Conservation (phyloP, 2,329 filamentous ascomycete genomes). For the Hymenoscyphus fructigenus region DNA sequence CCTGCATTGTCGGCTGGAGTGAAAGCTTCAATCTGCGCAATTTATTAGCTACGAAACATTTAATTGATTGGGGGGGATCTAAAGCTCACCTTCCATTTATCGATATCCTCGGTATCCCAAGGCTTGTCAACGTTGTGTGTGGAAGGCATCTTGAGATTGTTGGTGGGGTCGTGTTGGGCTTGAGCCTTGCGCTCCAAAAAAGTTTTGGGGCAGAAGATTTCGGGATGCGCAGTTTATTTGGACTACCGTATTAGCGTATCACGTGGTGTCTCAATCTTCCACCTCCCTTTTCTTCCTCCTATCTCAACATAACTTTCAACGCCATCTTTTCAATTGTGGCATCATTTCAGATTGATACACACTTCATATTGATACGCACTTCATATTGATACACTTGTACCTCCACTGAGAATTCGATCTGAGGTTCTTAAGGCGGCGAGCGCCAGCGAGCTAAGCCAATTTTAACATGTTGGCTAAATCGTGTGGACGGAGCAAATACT, state of each 20-base stretch:
- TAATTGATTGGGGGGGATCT: neutral
- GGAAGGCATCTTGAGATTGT: constrained; percentile 65
- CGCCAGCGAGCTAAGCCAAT: no score
- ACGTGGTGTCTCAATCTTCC: neutral
- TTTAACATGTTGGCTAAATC: no score
- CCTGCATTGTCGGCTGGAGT: constrained; percentile 80
- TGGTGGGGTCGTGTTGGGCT: constrained; percentile 18
- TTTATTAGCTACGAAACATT: neutral
- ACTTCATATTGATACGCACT: no score
- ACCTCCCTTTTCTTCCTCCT: no score
- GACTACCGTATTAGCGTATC: constrained; percentile 7
- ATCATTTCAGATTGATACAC: no score
- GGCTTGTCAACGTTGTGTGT: constrained; percentile 88
- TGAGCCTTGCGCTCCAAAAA: constrained; percentile 12
- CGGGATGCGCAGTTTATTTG: constrained; percentile 3
- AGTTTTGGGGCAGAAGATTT: constrained; percentile 21
- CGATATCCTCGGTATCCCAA: constrained; percentile 95
- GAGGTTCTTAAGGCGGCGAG: no score
- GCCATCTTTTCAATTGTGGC: no score
- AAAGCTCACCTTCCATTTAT: constrained; percentile 79
- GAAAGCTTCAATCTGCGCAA: constrained; percentile 71
- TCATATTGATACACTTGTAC: no score
- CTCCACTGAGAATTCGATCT: no score
- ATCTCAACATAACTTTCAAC: no score
- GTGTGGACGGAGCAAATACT: no score